phyloP scores from a whole-genome alignment of 202 grass and related monocot species.

The Hordeum pubiflorum region DNA sequence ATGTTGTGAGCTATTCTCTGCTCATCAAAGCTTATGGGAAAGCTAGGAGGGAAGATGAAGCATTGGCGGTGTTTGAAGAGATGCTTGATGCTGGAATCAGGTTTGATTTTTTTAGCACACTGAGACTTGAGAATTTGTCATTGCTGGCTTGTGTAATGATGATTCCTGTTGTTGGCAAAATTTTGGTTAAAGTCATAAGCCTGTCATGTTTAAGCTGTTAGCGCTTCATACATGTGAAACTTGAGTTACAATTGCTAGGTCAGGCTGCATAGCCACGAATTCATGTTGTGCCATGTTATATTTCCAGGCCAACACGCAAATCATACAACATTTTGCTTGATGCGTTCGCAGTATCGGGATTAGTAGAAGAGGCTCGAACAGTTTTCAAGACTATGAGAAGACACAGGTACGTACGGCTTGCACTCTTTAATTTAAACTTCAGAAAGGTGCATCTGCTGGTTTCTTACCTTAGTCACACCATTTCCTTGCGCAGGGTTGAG shows the following conservation, averaged over 20 bases:
- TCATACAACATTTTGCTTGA: constrained; percentile 95
- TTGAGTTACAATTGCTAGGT: background rate
- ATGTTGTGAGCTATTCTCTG: constrained; percentile 93
- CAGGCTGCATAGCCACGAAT: background rate
- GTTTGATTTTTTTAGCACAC: constrained; percentile 39
- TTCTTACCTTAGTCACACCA: constrained; percentile 7
- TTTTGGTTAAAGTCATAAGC: background rate
- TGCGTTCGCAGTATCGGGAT: constrained; percentile 92
- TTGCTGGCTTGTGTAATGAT: background rate
- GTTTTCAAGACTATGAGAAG: constrained; percentile 91
- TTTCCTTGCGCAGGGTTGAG: constrained; percentile 50
- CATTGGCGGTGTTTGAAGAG: constrained; percentile 90
- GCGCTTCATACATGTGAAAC: background rate
- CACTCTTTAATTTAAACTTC: background rate
- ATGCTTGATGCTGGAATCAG: constrained; percentile 99
- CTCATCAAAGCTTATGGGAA: constrained; percentile 97
- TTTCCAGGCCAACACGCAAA: constrained; percentile 74
- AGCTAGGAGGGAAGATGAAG: constrained; percentile 90
- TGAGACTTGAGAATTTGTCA: background rate
- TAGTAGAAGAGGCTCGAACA: constrained; percentile 73
- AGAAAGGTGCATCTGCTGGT: constrained; percentile 13
- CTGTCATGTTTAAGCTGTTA: background rate
- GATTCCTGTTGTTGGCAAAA: constrained; percentile 7
- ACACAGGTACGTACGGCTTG: constrained; percentile 59
- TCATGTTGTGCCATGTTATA: background rate